Percentiles rank a stretch among this genome's conserved stretches.
Evolutionary conservation across 805 yeast genomes (phyloP).

Genomic region (Clavispora phyllophila): DNA sequence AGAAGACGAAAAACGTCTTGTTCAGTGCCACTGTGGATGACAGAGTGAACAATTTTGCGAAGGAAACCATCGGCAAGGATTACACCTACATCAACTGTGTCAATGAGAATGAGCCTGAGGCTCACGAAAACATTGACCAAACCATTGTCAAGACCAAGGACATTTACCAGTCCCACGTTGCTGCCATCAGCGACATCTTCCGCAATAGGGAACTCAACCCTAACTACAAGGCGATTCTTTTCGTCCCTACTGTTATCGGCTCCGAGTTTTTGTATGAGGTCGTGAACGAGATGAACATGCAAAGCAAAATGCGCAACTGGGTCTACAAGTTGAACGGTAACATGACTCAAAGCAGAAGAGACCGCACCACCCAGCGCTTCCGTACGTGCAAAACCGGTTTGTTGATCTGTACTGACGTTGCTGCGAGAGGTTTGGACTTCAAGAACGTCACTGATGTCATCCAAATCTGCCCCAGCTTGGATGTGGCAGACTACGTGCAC

Average conservation of each 20-base stretch:
- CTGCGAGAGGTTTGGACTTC: conserved; percentile 96
- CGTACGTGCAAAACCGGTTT: conserved; percentile 44
- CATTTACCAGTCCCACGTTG: conserved; percentile 55
- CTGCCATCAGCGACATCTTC: conserved; percentile 49
- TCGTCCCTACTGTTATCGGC: conserved; percentile 71
- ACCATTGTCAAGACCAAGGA: conserved; percentile 49
- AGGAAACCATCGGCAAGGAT: conserved; percentile 45
- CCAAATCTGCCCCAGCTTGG: conserved; percentile 75
- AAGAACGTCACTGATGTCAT: conserved; percentile 80
- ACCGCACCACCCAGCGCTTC: conserved; percentile 51
- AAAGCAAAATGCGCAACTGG: conserved; percentile 3
- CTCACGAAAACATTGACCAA: conserved; percentile 74
- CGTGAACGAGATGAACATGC: conserved; percentile 19
- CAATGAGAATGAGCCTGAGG: conserved; percentile 64
- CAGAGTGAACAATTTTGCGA: conserved; percentile 63
- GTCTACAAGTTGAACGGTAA: conserved; percentile 60
- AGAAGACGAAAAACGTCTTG: conserved; percentile 56
- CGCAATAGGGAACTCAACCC: conserved; percentile 28
- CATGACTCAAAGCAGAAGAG: conserved; percentile 64
- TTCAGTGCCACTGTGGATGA: conserved; percentile 86
- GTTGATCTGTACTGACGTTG: conserved; percentile 84
- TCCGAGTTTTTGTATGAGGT: conserved; percentile 53
- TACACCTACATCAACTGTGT: conserved; percentile 70
- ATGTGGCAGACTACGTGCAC: conserved; percentile 78
- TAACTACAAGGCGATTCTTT: conserved; percentile 73